Percentiles rank a stretch among this genome's conserved stretches.
Conservation (phyloP, 139 green algal genomes). For the Picochlorum sp. region DNA sequence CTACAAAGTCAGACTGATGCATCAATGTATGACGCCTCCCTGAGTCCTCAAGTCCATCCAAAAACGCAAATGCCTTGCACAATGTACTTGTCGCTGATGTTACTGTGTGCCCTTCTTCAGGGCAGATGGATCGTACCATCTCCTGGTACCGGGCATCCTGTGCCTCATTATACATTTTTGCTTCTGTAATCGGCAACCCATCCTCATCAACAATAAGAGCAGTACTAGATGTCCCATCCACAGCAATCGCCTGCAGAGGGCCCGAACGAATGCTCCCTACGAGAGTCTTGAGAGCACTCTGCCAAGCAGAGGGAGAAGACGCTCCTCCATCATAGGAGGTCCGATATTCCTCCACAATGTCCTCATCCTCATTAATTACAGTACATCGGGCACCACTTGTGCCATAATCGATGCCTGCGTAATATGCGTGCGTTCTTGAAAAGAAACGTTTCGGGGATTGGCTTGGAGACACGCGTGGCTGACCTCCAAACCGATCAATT, state of each 20-base stretch:
- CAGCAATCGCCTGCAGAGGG: slow-evolving; percentile 36
- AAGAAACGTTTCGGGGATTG: neutral
- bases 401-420: slow-evolving; percentile 83
- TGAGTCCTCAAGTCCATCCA: slow-evolving; percentile 32
- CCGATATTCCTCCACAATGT: neutral
- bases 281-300: slow-evolving; percentile 36
- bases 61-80: slow-evolving; percentile 77
- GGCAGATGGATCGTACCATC: slow-evolving; percentile 53
- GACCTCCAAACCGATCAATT: no score
- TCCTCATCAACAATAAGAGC: slow-evolving; percentile 66
- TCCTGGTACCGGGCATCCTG: slow-evolving; percentile 32
- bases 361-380: slow-evolving; percentile 61
- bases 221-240: slow-evolving; percentile 86
- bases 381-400: slow-evolving; percentile 69
- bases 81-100: slow-evolving; percentile 73
- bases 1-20: slow-evolving; percentile 75
- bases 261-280: slow-evolving; percentile 23
- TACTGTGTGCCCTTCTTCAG: slow-evolving; percentile 58
- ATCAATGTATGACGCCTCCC: slow-evolving; percentile 36
- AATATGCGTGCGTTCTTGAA: slow-evolving; percentile 11
- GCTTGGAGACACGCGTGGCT: no score
- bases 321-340: neutral
- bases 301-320: neutral
- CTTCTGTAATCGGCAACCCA: slow-evolving; percentile 37
- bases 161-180: slow-evolving; percentile 75